Percentiles rank a stretch among this genome's conserved stretches.
phyloP scores from a whole-genome alignment of 805 yeast species.

The Wickerhamomyces canadensis region DNA sequence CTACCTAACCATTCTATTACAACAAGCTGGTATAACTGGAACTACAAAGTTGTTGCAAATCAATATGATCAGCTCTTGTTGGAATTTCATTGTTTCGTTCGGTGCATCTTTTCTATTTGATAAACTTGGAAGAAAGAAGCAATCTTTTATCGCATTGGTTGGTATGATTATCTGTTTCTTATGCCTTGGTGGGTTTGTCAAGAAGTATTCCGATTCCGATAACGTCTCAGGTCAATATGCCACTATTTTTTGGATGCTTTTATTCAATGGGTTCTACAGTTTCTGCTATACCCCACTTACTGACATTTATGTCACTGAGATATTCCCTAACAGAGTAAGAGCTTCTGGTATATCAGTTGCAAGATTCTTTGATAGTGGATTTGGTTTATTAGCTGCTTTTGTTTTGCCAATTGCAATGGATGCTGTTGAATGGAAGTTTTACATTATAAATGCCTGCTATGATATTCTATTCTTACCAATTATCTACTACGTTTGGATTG shows the following conservation, averaged over 20 bases:
- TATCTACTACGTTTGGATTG: conserved; percentile 24
- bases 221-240: conserved; percentile 12
- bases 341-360: conserved; percentile 4
- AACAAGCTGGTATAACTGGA: conserved; percentile 35
- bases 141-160: conserved; percentile 3
- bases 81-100: conserved; percentile 6
- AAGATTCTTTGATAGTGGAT: conserved; percentile 10
- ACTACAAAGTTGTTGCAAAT: conserved; percentile 34
- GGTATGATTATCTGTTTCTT: conserved; percentile 11
- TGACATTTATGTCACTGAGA: conserved; percentile 9
- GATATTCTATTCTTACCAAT: conserved; percentile 19
- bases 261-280: conserved; percentile 12
- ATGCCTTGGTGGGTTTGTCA: conserved; percentile 10
- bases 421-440: conserved; percentile 23
- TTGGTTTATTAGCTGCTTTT: conserved; percentile 9
- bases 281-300: conserved; percentile 11
- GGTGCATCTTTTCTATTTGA: conserved; percentile 7
- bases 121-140: conserved; percentile 8
- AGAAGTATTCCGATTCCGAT: conserved; percentile 3
- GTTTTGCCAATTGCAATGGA: conserved; percentile 23
- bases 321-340: conserved; percentile 8
- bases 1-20: conserved; percentile 7
- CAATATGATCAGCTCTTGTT: conserved; percentile 22
- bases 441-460: conserved; percentile 21
- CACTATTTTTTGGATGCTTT: conserved; percentile 12